A percentile compares a stretch with the other conserved stretches of the same genome.
Evolutionary conservation across 2,329 filamentous ascomycete species (phyloP).

Genomic region (Sporothrix dimorphospora): DNA sequence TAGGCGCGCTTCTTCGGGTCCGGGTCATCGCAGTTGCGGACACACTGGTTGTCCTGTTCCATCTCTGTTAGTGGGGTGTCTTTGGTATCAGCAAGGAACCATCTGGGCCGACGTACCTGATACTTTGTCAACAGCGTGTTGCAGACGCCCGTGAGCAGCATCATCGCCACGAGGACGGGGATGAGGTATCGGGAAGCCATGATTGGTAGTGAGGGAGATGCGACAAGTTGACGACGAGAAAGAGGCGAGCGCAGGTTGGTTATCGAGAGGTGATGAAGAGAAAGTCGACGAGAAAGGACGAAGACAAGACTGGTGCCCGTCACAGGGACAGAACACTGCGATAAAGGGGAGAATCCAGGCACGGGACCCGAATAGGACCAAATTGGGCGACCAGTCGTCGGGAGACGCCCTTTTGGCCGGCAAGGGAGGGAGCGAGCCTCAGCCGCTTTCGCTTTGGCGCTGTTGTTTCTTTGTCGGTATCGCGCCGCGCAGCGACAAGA

Average conservation of each 20-base stretch:
- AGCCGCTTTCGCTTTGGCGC: constrained; percentile 19
- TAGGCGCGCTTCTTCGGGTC: constrained; percentile 66
- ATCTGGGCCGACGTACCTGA: constrained; percentile 62
- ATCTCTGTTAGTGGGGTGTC: background rate
- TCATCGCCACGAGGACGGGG: constrained; percentile 89
- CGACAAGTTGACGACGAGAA: background rate
- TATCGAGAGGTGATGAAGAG: background rate
- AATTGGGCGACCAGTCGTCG: constrained; percentile 11
- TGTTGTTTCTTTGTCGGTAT: constrained; percentile 11
- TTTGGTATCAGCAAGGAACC: background rate
- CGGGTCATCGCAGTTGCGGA: constrained; percentile 78
- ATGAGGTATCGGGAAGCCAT: constrained; percentile 76
- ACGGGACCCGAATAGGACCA: constrained; percentile 20
- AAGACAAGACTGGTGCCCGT: background rate
- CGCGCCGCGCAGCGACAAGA: background rate
- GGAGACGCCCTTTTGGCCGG: constrained; percentile 6
- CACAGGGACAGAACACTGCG: background rate
- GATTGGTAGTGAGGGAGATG: constrained; percentile 27
- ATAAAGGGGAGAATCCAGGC: background rate
- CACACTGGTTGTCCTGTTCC: constrained; percentile 89
- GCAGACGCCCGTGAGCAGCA: constrained; percentile 93
- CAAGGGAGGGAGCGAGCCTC: constrained; percentile 8
- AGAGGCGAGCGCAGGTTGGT: no score
- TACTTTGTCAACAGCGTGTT: constrained; percentile 98
- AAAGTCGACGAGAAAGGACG: background rate